Conservation (phyloP, 2,329 filamentous ascomycete genomes). For the Exutisphaerella laricina region DNA sequence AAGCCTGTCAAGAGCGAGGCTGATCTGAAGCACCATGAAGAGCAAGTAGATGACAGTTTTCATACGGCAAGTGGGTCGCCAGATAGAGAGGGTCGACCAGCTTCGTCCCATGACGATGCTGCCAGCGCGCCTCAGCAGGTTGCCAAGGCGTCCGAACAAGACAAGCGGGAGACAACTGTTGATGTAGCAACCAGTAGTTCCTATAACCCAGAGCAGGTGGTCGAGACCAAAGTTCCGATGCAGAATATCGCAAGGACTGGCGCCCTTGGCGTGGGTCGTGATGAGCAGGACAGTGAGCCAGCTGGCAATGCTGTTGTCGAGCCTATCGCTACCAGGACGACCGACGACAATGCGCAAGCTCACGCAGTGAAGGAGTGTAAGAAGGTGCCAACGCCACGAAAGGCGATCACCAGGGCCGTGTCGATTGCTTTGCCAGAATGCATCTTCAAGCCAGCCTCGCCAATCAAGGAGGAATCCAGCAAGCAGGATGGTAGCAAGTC, state of each 20-base stretch:
- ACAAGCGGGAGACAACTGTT: neutral
- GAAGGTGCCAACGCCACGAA: slow-evolving; percentile 12
- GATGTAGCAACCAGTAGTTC: neutral
- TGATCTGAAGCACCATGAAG: neutral
- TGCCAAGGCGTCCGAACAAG: neutral
- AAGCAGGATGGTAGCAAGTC: neutral
- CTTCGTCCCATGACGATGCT: neutral
- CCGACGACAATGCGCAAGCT: neutral
- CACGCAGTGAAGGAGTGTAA: slow-evolving; percentile 3
- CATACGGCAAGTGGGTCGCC: neutral
- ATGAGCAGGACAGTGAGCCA: neutral
- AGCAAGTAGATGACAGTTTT: neutral
- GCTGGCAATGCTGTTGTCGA: neutral
- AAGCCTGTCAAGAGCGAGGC: neutral
- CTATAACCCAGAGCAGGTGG: too few relatives aligned
- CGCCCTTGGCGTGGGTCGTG: neutral
- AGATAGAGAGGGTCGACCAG: neutral
- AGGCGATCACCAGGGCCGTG: slow-evolving; percentile 11
- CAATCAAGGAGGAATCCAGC: neutral
- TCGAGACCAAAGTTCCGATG: neutral
- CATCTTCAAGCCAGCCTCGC: slow-evolving; percentile 1
- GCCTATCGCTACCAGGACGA: neutral
- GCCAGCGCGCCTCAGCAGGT: neutral
- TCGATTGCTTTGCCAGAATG: slow-evolving; percentile 8
- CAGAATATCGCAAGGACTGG: neutral